phyloP scores from a whole-genome alignment of 768 basidiomycete species.

The Lyophyllum decastes region DNA sequence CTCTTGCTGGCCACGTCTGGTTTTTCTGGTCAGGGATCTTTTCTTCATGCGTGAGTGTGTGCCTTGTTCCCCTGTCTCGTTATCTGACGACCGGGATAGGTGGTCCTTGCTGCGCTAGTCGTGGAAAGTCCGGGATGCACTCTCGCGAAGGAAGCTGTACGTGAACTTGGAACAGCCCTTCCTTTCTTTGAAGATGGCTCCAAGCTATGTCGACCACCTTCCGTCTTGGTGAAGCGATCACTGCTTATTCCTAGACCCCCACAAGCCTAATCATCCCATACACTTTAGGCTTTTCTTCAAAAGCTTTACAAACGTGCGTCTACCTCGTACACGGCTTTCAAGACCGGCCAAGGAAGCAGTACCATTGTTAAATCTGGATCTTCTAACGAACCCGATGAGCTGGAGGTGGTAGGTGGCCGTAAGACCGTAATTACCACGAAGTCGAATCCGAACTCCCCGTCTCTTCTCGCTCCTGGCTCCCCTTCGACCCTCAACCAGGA shows the following conservation, averaged over 20 bases:
- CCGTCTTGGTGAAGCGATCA: slow-evolving; percentile 30
- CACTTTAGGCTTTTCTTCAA: slow-evolving; percentile 35
- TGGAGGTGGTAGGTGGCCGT: slow-evolving; percentile 40
- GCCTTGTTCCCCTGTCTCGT: not conserved
- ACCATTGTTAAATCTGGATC: slow-evolving; percentile 1
- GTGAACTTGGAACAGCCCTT: slow-evolving; percentile 37
- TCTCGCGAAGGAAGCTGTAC: slow-evolving; percentile 38
- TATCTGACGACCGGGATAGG: slow-evolving; percentile 25
- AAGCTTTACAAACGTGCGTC: slow-evolving; percentile 38
- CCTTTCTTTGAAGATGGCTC: slow-evolving; percentile 47
- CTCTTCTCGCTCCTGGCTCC: slow-evolving; percentile 17
- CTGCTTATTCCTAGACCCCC: not conserved
- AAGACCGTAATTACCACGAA: slow-evolving; percentile 32
- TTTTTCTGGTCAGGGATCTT: slow-evolving; percentile 55
- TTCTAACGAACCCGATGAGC: slow-evolving; percentile 30
- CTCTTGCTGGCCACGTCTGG: slow-evolving; percentile 38
- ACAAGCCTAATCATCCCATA: not conserved
- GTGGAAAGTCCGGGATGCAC: slow-evolving; percentile 46
- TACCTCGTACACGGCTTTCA: slow-evolving; percentile 28
- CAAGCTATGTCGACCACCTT: slow-evolving; percentile 33
- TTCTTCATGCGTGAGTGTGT: slow-evolving; percentile 45
- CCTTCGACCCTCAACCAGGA: slow-evolving; percentile 20
- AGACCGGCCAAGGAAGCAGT: slow-evolving; percentile 20
- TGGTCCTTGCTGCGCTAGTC: slow-evolving; percentile 47
- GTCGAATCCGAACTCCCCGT: slow-evolving; percentile 31